Base-by-base conservation (phyloP, 805 yeast species). In the Cyberlindnera petersonii region DNA sequence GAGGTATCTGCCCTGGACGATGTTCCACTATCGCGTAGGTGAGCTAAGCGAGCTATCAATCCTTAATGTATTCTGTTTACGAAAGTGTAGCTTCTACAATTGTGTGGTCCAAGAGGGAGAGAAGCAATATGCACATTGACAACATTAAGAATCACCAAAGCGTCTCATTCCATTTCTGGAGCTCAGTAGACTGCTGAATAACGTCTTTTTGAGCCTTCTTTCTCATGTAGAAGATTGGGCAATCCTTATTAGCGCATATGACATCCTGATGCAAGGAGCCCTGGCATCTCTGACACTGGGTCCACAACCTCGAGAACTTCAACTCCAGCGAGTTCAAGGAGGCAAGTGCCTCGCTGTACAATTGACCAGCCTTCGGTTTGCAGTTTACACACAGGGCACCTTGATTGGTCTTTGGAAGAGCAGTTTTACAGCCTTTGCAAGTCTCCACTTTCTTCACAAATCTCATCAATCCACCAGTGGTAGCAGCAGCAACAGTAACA, bases 171-270 rank as follows among this genome's bases (percentile, higher is more conserved):
- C 73, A 68, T 48, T 65, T 67, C 40, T 65, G 62, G 20, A 67
- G 46, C 37, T 65, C 68, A 16, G 46, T 50, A 9, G 65, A 50
- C 39, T 66, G 68, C 22, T 63, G 67, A 33, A 62, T 63, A 14
- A 66, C 53, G 42, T 65, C 71, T 33, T 68, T 68, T 43, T 59
- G 68, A 14, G 66, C 68, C 43, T 68, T 68, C 29, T 65, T 89
- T 56, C 99, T 73, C 98, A 93, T 93, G 60, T 93, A 93, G 56
- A 93, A 93, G 26, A 93, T 93, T 2, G 97, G 96, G 65, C 99
- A 93, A 61, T 93, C 98, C 50, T 89, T 88, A 50, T 91, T 87
- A 0, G 96, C 81, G 61, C 99, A 93, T 18, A 91, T 68, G 4
- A 93, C 98, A 52, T 93, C 98, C 62, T 88, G 96, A 54, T 93